Conservation (phyloP, 768 basidiomycete genomes). For the Pleurotus tuoliensis region DNA sequence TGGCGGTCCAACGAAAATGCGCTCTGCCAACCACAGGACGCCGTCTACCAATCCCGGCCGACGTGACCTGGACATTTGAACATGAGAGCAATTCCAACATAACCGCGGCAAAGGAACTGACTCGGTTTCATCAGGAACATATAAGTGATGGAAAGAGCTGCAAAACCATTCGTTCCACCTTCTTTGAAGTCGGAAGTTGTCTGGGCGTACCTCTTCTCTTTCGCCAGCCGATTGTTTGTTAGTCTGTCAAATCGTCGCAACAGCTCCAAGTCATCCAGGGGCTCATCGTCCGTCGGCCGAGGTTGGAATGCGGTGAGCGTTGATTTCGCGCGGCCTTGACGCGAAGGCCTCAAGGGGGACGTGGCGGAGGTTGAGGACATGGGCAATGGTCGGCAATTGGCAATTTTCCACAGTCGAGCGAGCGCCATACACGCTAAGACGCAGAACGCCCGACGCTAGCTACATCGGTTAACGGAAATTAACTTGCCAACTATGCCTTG, state of each 20-base stretch:
- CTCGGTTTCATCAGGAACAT: not conserved
- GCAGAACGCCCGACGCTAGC: no score
- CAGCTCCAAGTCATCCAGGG: slow-evolving; percentile 1
- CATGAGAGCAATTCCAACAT: not conserved
- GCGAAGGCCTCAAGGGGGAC: not conserved
- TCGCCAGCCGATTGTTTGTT: not conserved
- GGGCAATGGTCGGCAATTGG: no score
- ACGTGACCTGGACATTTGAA: not conserved
- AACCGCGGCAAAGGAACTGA: not conserved
- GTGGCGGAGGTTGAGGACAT: no score
- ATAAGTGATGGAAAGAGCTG: slow-evolving; percentile 1
- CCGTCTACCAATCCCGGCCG: slow-evolving; percentile 4
- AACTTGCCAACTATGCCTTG: no score
- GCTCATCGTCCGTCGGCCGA: not conserved
- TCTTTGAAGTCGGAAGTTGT: not conserved
- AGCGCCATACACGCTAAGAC: no score
- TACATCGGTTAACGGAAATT: no score
- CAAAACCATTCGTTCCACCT: not conserved
- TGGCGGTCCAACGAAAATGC: slow-evolving; percentile 1
- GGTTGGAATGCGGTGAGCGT: not conserved
- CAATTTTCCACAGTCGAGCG: no score
- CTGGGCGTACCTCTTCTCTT: not conserved
- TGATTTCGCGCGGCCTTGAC: not conserved
- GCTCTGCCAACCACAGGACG: slow-evolving; percentile 6
- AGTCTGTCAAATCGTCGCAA: not conserved